Base-by-base conservation (phyloP, 768 basidiomycete genomes). In the Leucogyrophana mollusca region DNA sequence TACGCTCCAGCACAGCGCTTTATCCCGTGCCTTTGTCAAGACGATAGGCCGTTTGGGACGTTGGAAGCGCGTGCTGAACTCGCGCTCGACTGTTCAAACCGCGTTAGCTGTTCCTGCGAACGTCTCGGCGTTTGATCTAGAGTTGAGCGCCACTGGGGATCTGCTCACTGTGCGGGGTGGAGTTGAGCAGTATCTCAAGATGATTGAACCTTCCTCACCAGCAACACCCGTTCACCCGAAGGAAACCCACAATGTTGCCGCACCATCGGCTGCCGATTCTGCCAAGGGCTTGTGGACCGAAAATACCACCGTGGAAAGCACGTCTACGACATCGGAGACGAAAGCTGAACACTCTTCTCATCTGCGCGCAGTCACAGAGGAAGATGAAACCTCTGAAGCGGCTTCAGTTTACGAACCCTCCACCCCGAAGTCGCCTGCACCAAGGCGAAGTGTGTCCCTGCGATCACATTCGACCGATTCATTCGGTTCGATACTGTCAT, bases 41-140 rank as follows among this genome's bases (percentile, higher is more conserved):
- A 91, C 91, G 3, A 83, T 93, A 22, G 89, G 91, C 4, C 78
- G 87, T 4, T 67, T 94, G 14, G 91, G 91, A 2, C 72, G 87
- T 9, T 87, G 91, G 87, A 87, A 78, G 57, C 81, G 91, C 5
- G 89, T 88, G 22, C 62, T 93, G 42, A 83, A 87, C 53, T 66
- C 71, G 27, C 62, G 74, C 4, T 60, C 62, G 18, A 54, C 64
- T 16, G 52, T 67, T 32, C 65, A 68, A 27, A 66, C 73, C 16
- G 67, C 66, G 6, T 61, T 68, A 9, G 62, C 65, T 1, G 49
- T 67, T 3, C 60, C 67, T 16, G 59, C 66, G n/a, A 80, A 79
- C 48, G 76, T 82, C 2, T 83, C 85, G 2, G 82, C 83, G 6
- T 86, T 90, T 58, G 85, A 90, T 56, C 62, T 90, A 34, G 87